Base-by-base conservation (phyloP, 2,329 filamentous ascomycete genomes). In the Parasarocladium wereldwijsianum region DNA sequence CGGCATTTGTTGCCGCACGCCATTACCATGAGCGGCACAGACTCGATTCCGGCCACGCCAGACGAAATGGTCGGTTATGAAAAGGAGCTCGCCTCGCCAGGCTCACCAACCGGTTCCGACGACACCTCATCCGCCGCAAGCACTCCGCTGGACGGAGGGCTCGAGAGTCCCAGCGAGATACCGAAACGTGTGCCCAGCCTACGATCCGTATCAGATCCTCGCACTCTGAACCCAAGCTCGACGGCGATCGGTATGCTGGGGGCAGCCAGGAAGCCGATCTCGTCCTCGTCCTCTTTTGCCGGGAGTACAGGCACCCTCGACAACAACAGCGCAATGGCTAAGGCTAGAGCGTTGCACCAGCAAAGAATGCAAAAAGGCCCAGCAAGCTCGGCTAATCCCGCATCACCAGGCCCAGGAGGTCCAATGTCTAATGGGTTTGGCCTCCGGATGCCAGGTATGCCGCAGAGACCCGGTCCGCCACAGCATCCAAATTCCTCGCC, bases 231-330 rank as follows among this genome's bases (percentile, higher is more conserved):
- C 33, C 58, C 78, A 6, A 85, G 75, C n/a, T 93, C 85, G n/a
- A 90, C 79, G 17, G 76, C 82, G 23, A 61, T 86, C 4, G 84
- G 84, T 23, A 69, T 81, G 34, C 59, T 93, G 44, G 84, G 76
- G 51, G 70, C 57, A 39, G 71, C 68, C 4, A 60, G 72, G 34
- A 60, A 67, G 28, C 71, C 69, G 3, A 29, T 29, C 17, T 54
- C 55, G 10, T 45, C 55, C 8, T 45, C 58, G 4, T 48, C 54
- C 14, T 50, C 48, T 31, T 49, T 55, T 32, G 44, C 44, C 13
- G 46, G 47, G 9, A 41, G 40, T 30, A 34, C 43, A 22, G 42
- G 44, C 26, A 44, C 46, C 18, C 38, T 44, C 13, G 47, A 57
- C 38, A 49, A 55, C 31, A 55, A 52, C 38, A 52, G 47, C 33